A percentile compares a stretch with the other conserved stretches of the same genome.
phyloP scores from a whole-genome alignment of 1,284 basidiomycete genomes.

The Paramarasmius palmivorus region DNA sequence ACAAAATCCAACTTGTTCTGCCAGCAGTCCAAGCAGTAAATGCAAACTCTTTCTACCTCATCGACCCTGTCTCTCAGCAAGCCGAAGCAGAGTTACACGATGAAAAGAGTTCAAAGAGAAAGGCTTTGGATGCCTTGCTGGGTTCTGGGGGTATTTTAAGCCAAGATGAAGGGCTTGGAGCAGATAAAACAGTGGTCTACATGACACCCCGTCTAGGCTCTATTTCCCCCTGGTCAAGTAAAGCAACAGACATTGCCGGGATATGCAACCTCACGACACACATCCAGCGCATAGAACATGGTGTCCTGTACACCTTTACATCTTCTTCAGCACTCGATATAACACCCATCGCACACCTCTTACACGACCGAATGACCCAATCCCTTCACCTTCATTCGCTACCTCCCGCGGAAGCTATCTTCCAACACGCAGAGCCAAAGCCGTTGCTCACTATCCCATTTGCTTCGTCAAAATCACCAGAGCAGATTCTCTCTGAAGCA shows the following conservation, averaged over 20 bases:
- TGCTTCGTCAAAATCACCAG: conserved; percentile 36
- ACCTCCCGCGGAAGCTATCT: conserved; percentile 67
- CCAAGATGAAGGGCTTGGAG: neutral
- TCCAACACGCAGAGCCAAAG: conserved; percentile 68
- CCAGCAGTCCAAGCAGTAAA: too few species aligned
- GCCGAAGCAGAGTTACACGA: too few species aligned
- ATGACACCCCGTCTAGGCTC: conserved; percentile 81
- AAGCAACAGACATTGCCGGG: conserved; percentile 83
- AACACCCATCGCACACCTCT: conserved; percentile 57
- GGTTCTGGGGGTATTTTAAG: neutral
- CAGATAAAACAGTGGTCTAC: conserved; percentile 46
- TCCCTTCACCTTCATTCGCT: conserved; percentile 53
- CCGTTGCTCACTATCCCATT: conserved; percentile 76
- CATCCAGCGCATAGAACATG: conserved; percentile 76
- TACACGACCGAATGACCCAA: conserved; percentile 98
- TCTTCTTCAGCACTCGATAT: conserved; percentile 43
- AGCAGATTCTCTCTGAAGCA: conserved; percentile 68
- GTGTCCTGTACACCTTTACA: conserved; percentile 64
- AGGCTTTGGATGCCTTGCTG: neutral
- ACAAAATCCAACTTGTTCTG: too few species aligned
- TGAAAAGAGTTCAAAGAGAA: too few species aligned
- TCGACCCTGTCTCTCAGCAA: too few species aligned
- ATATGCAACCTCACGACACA: conserved; percentile 72
- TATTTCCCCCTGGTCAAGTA: conserved; percentile 90
- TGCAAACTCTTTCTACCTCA: too few species aligned